These are phyloP conservation scores for Tetracladium maxilliforme DNA, from an alignment of 2,329 filamentous ascomycete species.

Conservation along the genomic window DNA sequence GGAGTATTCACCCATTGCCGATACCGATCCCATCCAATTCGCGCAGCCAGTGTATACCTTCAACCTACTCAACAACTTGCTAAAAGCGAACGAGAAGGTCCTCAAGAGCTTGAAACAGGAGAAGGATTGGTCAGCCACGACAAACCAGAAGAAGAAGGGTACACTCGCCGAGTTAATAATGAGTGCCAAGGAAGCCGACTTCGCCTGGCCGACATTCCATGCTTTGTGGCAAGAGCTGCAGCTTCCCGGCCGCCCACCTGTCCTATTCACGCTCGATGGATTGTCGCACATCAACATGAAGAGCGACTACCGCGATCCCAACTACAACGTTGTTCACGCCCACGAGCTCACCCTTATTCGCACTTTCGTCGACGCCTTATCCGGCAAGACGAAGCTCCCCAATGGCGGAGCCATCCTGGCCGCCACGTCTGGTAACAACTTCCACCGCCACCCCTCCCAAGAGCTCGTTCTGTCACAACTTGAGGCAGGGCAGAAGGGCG, in stretches of 20 bases:
- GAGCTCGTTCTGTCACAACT: conserved; percentile 49
- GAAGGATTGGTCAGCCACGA: too few relatives aligned
- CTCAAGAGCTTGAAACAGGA: conserved; percentile 39
- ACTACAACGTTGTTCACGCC: conserved; percentile 65
- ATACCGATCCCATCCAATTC: conserved; percentile 45
- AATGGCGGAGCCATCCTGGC: conserved; percentile 74
- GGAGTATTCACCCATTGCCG: conserved; percentile 59
- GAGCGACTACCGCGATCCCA: conserved; percentile 59
- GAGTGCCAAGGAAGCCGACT: conserved; percentile 62
- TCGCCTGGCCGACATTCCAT: conserved; percentile 67
- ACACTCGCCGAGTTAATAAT: too few relatives aligned
- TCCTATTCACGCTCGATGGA: conserved; percentile 68
- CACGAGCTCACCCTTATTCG: conserved; percentile 69
- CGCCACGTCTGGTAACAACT: conserved; percentile 60
- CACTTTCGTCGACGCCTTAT: conserved; percentile 60
- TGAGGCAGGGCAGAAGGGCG: conserved; percentile 15
- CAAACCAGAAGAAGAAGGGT: too few relatives aligned
- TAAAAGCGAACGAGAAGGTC: conserved; percentile 54
- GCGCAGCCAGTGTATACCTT: conserved; percentile 67
- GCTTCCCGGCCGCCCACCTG: conserved; percentile 26
- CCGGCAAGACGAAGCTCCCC: conserved; percentile 35
- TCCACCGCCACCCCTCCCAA: conserved; percentile 46
- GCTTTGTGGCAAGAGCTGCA: conserved; percentile 72
- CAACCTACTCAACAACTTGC: conserved; percentile 57
- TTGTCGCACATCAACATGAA: conserved; percentile 68